These are phyloP conservation scores for Acidomyces sp. DNA, from an alignment of 495 filamentous ascomycete species.

Conservation along the genomic window DNA sequence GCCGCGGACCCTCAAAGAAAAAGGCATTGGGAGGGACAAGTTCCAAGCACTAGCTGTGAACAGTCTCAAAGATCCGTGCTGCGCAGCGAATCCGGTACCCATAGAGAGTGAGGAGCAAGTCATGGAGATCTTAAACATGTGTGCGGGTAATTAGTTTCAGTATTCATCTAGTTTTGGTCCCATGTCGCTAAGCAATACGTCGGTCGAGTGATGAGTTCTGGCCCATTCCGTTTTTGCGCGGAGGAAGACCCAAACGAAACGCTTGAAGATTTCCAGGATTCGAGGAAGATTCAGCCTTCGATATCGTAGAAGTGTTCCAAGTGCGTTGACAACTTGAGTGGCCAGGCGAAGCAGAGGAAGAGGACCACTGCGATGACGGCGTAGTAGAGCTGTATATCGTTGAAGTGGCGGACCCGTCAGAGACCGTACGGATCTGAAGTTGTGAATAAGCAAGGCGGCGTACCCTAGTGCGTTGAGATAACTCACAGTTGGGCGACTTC, in stretches of 20 bases:
- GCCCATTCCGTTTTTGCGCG: conserved; percentile 83
- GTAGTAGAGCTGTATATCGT: conserved; percentile 62
- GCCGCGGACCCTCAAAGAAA: conserved; percentile 42
- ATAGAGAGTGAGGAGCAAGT: conserved; percentile 39
- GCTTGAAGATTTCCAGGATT: conserved; percentile 66
- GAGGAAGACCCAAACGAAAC: conserved; percentile 97
- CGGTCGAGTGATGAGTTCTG: conserved; percentile 2
- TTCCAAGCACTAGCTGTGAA: conserved; percentile 38
- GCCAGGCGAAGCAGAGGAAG: conserved; percentile 77
- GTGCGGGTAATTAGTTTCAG: no score
- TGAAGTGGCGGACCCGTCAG: conserved; percentile 57
- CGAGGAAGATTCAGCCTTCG: conserved; percentile 78
- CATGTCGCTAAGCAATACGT: conserved; percentile 1
- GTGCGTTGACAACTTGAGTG: conserved; percentile 65
- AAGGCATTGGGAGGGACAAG: conserved; percentile 41
- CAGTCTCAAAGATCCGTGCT: conserved; percentile 41
- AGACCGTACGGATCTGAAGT: conserved; percentile 67
- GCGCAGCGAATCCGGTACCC: conserved; percentile 37
- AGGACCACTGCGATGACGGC: conserved; percentile 65
- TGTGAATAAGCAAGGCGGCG: no score
- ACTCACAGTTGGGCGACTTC: conserved; percentile 40
- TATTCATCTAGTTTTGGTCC: conserved; percentile 5
- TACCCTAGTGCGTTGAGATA: no score
- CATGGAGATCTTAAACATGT: conserved; percentile 40
- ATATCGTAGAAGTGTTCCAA: conserved; percentile 70